A percentile compares a stretch with the other conserved stretches of the same genome.
These are phyloP conservation scores for Diphasiastrum complanatum DNA, from an alignment of 83 land plant species.

Conservation along the genomic window DNA sequence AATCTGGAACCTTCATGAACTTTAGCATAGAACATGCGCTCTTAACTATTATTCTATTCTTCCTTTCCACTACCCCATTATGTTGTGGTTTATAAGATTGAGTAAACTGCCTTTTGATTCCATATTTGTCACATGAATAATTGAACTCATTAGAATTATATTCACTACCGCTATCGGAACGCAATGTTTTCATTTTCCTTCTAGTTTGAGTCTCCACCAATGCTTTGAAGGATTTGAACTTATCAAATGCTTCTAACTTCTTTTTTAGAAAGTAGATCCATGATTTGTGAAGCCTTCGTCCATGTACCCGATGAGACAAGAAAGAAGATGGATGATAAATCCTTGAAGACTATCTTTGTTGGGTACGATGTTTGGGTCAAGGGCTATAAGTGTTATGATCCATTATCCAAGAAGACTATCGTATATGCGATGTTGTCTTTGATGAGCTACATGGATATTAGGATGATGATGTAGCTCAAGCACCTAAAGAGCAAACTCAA, in stretches of 20 bases:
- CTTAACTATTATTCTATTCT: conserved; percentile 24
- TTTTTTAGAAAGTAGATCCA: conserved; percentile 27
- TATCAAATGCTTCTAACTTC: conserved; percentile 14
- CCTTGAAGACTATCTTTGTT: too few species aligned
- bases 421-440: too few species aligned
- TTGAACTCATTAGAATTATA: conserved; percentile 29
- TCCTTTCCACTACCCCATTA: conserved; percentile 32
- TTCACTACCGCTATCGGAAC: conserved; percentile 32
- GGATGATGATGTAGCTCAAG: too few species aligned
- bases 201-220: conserved; percentile 1
- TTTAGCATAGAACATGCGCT: conserved; percentile 22
- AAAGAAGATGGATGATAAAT: too few species aligned
- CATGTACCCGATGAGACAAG: too few species aligned
- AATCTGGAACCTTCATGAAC: conserved; percentile 12
- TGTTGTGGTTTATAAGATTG: conserved; percentile 36
- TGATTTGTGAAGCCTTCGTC: too few species aligned
- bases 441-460: too few species aligned
- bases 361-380: too few species aligned
- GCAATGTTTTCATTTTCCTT: conserved; percentile 7
- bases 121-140: background rate
- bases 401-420: too few species aligned
- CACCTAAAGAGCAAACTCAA: too few species aligned
- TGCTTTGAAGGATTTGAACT: conserved; percentile 6
- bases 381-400: too few species aligned
- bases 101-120: conserved; percentile 27